Conservation (phyloP, 805 yeast genomes). For the Spathaspora gorwiae region DNA sequence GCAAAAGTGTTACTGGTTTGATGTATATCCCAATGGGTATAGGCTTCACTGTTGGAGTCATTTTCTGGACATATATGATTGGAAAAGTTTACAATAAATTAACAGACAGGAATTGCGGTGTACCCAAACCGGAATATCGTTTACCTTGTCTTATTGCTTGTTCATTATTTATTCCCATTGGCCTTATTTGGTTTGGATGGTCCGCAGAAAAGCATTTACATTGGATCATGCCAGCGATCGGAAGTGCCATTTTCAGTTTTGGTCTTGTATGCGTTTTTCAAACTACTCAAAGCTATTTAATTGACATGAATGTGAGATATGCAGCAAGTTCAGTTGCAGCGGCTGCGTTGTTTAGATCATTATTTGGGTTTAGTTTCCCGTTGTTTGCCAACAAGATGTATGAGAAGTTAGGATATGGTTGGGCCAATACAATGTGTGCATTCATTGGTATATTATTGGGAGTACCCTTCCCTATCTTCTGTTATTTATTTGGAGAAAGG, state of each 20-base stretch:
- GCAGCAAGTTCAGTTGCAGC: slow-evolving; percentile 40
- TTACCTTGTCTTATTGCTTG: slow-evolving; percentile 32
- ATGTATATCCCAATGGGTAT: slow-evolving; percentile 39
- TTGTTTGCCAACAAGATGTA: slow-evolving; percentile 36
- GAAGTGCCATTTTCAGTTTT: slow-evolving; percentile 33
- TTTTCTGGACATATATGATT: slow-evolving; percentile 25
- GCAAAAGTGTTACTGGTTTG: slow-evolving; percentile 25
- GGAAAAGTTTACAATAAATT: slow-evolving; percentile 21
- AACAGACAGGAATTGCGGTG: slow-evolving; percentile 25
- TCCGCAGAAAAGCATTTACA: slow-evolving; percentile 30
- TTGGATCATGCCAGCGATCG: slow-evolving; percentile 37
- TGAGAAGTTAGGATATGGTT: slow-evolving; percentile 29
- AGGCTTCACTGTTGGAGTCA: slow-evolving; percentile 30
- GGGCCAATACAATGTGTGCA: slow-evolving; percentile 40
- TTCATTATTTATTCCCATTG: slow-evolving; percentile 30
- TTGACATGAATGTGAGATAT: slow-evolving; percentile 33
- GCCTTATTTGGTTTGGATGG: slow-evolving; percentile 40
- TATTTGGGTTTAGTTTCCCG: slow-evolving; percentile 37
- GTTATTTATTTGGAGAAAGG: slow-evolving; percentile 32
- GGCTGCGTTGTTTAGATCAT: slow-evolving; percentile 36
- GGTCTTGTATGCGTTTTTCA: slow-evolving; percentile 35
- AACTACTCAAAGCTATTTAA: slow-evolving; percentile 32
- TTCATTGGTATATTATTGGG: slow-evolving; percentile 30
- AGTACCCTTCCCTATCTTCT: slow-evolving; percentile 34
- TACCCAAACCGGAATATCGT: slow-evolving; percentile 34